Conservation (phyloP, 257 asterid species). For the Ilex asprella region DNA sequence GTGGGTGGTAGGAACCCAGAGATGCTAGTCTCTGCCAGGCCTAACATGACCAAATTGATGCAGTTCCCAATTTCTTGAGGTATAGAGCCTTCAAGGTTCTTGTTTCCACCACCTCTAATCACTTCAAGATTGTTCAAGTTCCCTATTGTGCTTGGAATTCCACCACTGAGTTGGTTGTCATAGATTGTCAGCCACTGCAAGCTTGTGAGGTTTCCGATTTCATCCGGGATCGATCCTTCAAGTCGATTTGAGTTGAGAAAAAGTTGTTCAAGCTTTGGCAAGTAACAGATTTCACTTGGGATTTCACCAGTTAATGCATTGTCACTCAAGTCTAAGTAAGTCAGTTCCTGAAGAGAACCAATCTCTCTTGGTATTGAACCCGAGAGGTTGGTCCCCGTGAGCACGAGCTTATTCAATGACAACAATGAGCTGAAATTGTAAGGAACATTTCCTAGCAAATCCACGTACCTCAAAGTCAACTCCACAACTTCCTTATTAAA, state of each 20-base stretch:
- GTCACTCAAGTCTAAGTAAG: conserved; percentile 51
- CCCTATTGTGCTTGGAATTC: conserved; percentile 51
- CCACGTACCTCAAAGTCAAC: conserved; percentile 45
- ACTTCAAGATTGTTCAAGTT: conserved; percentile 41
- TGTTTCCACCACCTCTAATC: conserved; percentile 74
- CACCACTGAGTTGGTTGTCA: conserved; percentile 60
- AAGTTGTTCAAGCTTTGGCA: conserved; percentile 43
- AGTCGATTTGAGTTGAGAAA: conserved; percentile 45
- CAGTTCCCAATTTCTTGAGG: conserved; percentile 68
- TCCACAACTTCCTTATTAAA: conserved; percentile 41
- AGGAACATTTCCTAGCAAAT: conserved; percentile 48
- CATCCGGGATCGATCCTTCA: conserved; percentile 43
- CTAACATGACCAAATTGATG: conserved; percentile 42
- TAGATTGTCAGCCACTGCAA: conserved; percentile 36
- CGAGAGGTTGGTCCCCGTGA: conserved; percentile 54
- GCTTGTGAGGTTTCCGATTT: conserved; percentile 43
- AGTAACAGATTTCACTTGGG: conserved; percentile 32
- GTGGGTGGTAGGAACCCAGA: conserved; percentile 66
- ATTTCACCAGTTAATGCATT: conserved; percentile 58
- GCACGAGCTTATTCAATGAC: conserved; percentile 35
- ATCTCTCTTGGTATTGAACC: conserved; percentile 47
- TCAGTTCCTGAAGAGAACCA: conserved; percentile 34
- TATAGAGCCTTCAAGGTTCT: conserved; percentile 55
- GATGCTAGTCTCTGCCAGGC: conserved; percentile 68
- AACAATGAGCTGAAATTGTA: conserved; percentile 34